Conservation (phyloP, 1,139 yeast species). For the Pneumocystis oryctolagi region DNA sequence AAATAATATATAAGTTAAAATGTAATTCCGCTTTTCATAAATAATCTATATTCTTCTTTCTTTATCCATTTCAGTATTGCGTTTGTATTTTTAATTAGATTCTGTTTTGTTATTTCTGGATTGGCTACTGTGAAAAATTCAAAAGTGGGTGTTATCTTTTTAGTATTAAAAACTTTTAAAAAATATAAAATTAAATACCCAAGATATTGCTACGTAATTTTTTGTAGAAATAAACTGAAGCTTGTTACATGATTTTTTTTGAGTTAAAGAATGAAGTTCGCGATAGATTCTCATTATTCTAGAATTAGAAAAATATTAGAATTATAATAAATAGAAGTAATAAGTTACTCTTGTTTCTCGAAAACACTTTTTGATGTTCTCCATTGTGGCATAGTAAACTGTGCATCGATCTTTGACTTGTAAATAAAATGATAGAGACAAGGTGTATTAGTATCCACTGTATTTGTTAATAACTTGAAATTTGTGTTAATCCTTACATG, state of each 20-base stretch:
- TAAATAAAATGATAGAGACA: conserved; percentile 55
- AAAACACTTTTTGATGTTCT: neutral
- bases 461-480: neutral
- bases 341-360: neutral
- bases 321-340: neutral
- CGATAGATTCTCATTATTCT: neutral
- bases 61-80: conserved; percentile 7
- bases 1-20: conserved; percentile 1
- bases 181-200: neutral
- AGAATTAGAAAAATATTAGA: neutral
- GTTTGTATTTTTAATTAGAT: conserved; percentile 7
- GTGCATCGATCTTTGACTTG: conserved; percentile 51
- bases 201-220: neutral
- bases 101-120: conserved; percentile 3
- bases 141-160: conserved; percentile 9
- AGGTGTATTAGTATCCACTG: neutral
- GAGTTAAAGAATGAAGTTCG: neutral
- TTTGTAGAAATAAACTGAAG: neutral
- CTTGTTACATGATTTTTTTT: neutral
- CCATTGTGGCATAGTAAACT: conserved; percentile 35
- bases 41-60: conserved; percentile 10
- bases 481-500: conserved; percentile 9
- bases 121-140: conserved; percentile 9
- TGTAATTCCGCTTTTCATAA: conserved; percentile 8
- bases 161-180: neutral